Base-by-base conservation (phyloP, 352 stramenopile genomes). In the Hyaloperonospora brassicae region DNA sequence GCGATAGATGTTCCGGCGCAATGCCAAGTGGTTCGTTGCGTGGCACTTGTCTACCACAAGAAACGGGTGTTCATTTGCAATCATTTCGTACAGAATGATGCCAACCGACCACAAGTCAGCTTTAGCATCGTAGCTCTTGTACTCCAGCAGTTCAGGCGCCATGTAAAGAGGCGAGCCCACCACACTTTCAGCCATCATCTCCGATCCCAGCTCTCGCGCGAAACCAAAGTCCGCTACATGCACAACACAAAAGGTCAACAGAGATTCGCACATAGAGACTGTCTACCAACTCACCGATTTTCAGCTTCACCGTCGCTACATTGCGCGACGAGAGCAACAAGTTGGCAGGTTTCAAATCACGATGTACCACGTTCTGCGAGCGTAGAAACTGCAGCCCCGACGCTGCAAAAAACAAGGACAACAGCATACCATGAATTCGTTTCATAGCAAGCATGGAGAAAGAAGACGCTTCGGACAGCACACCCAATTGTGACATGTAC, bases 101-200 rank as follows among this genome's bases (percentile, higher is more conserved):
- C 80, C 80, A 24, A 90, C 80, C 2, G 75, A 87, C 80, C 80
- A 90, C 27, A 90, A 58, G 55, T 90, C 80, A 0, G 80, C 80
- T 59, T 89, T 90, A 24, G 80, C 80, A 51, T 90, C 78, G 57
- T 90, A 90, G 56, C 77, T 85, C 61, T 90, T 90, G 75, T 89
- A 90, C 63, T 90, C 80, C 27, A 90, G 65, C 21, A 90, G 53
- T 45, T 90, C 80, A 0, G 80, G 80, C 0, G 80, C 80, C 80
- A 90, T 90, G 48, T 90, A 90, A 4, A 90, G 61, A 9, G 80
- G 80, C 2, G 80, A 90, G 0, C 80, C 80, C 11, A 90, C 80
- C 13, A 90, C 80, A 62, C 80, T 90, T 51, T 90, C 80, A 12
- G 80, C 80, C 59, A 90, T 73, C 44, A 76, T 84, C 57, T 90